Base-by-base conservation (phyloP, 805 yeast species). In the Komagataella mondaviorum region DNA sequence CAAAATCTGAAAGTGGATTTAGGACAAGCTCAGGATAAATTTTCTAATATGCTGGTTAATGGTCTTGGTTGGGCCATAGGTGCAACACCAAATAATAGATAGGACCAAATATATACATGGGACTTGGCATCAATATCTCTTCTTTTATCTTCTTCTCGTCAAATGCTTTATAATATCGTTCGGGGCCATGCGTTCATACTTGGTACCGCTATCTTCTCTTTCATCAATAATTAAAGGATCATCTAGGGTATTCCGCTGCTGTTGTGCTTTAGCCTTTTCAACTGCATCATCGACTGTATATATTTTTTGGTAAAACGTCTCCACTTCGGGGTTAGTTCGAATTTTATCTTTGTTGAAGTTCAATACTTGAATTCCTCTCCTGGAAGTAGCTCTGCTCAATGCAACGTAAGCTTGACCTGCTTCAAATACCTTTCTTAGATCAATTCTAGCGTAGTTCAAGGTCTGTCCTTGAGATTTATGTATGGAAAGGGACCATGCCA, bases 401-500 rank as follows among this genome's bases (percentile, higher is more conserved):
- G 95, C 93, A 43, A 86, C 93, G 59, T 86, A 86, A 3, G 84
- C 88, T 59, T 86, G 95, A 18, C 95, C 95, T 51, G 79, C 83
- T 62, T 86, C 95, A 57, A 86, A 86, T 23, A 80, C 76, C 55
- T 72, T 76, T 23, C 75, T 70, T 48, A 86, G 64, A 59, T 86
- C 90, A 10, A 86, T 88, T 55, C 77, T 78, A 3, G 86, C 81
- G 55, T 87, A 64, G 46, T 77, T 80, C 47, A 86, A 72, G 0
- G 95, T 85, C 66, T 86, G 95, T 2, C 95, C 95, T 62, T 86
- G 95, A 0, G 93, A 79, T 62, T 86, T 86, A 61, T 86, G 95
- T 49, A 86, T 86, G 0, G 93, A 86, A 57, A 86, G 63, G 0
- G 95, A 89, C 93, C 93, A 86, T 22, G 93, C 81, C 44, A 86